Percentiles rank a stretch among this genome's conserved stretches.
Evolutionary conservation across 768 basidiomycete species (phyloP).

Genomic region (Glaciozyma martinii): DNA sequence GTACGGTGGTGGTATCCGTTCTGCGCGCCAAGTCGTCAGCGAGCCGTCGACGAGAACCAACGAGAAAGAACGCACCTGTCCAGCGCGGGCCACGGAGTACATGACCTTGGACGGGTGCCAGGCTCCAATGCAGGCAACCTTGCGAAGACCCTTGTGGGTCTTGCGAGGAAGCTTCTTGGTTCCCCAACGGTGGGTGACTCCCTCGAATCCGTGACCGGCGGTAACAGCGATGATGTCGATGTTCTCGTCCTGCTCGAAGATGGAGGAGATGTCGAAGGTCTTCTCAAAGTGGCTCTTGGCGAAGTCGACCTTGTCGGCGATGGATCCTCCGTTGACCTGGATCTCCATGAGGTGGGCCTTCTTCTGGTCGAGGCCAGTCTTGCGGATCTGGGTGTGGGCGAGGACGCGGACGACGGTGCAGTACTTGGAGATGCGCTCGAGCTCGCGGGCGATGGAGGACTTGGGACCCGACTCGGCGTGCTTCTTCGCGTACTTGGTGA

Average conservation of each 20-base stretch:
- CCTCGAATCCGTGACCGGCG: constrained; percentile 99
- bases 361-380: constrained; percentile 96
- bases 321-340: constrained; percentile 88
- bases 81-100: constrained; percentile 99
- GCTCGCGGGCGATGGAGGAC: constrained; percentile 84
- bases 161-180: constrained; percentile 97
- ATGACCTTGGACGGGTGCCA: constrained; percentile 99
- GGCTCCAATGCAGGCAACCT: constrained; percentile 97
- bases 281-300: constrained; percentile 94
- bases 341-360: constrained; percentile 99
- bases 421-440: constrained; percentile 99
- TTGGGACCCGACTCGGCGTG: constrained; percentile 80
- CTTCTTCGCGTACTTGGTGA: constrained; percentile 99
- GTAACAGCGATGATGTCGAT: constrained; percentile 97
- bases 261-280: constrained; percentile 67
- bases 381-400: constrained; percentile 92
- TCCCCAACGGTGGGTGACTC: constrained; percentile 97
- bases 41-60: neutral
- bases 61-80: constrained; percentile 62
- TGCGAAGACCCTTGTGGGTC: constrained; percentile 99
- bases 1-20: constrained; percentile 73
- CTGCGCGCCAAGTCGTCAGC: constrained; percentile 4
- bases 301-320: constrained; percentile 96
- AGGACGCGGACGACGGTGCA: constrained; percentile 99
- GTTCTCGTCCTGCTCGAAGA: constrained; percentile 96